Evolutionary conservation across 2,329 filamentous ascomycete species (phyloP).

Genomic region (Aspergillus tamarii): DNA sequence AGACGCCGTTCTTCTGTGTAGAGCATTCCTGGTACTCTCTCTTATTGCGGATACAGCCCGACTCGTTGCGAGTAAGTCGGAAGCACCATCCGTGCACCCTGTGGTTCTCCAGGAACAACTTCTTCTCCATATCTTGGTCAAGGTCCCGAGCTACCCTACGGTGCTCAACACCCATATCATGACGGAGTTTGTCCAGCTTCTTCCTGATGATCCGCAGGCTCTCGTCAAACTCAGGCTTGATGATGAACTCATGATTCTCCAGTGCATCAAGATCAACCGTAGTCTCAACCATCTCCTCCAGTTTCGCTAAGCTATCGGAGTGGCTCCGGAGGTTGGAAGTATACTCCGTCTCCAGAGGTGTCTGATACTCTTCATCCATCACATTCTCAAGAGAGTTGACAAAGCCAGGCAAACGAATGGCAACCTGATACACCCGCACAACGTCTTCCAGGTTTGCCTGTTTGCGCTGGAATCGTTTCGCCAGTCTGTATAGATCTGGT

Average conservation of each 20-base stretch:
- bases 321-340: slow-evolving; percentile 79
- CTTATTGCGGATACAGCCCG: slow-evolving; percentile 90
- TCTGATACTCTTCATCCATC: slow-evolving; percentile 92
- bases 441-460: slow-evolving; percentile 94
- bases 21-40: slow-evolving; percentile 89
- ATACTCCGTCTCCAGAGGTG: slow-evolving; percentile 83
- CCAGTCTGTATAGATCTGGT: slow-evolving; percentile 88
- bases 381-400: slow-evolving; percentile 86
- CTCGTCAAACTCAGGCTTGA: slow-evolving; percentile 98
- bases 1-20: slow-evolving; percentile 98
- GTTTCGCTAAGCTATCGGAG: slow-evolving; percentile 76
- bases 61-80: slow-evolving; percentile 86
- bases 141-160: slow-evolving; percentile 76
- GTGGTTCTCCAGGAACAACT: slow-evolving; percentile 96
- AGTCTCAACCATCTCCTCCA: slow-evolving; percentile 98
- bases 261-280: slow-evolving; percentile 94
- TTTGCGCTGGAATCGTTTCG: slow-evolving; percentile 92
- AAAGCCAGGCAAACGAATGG: slow-evolving; percentile 88
- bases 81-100: slow-evolving; percentile 96
- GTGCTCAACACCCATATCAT: slow-evolving; percentile 84
- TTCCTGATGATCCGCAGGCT: slow-evolving; percentile 83
- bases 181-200: slow-evolving; percentile 81
- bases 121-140: slow-evolving; percentile 93
- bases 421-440: slow-evolving; percentile 90
- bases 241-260: slow-evolving; percentile 97